These are phyloP conservation scores for Ceratocystis eucalypticola DNA, from an alignment of 2,329 filamentous ascomycete species.

Conservation along the genomic window DNA sequence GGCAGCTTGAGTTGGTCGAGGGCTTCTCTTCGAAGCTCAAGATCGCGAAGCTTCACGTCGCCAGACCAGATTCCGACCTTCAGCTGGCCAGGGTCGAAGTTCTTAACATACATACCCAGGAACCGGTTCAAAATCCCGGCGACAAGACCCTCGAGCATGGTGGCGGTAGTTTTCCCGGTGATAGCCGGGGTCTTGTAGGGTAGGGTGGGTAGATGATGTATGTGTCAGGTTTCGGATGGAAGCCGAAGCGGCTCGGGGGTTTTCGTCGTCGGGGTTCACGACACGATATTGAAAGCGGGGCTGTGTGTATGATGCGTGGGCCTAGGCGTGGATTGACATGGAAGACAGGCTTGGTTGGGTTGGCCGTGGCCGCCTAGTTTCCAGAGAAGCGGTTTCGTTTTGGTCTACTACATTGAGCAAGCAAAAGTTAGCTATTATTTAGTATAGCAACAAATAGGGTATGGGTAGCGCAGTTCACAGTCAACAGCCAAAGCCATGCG, in stretches of 20 bases:
- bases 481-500: too few relatives aligned
- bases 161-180: slow-evolving; percentile 1
- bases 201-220: not conserved
- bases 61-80: slow-evolving; percentile 99
- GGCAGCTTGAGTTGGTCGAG: slow-evolving; percentile 94
- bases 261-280: not conserved
- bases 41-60: slow-evolving; percentile 85
- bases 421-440: too few relatives aligned
- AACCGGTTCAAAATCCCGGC: slow-evolving; percentile 97
- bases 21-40: slow-evolving; percentile 86
- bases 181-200: not conserved
- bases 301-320: not conserved
- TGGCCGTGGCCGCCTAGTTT: too few relatives aligned
- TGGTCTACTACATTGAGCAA: too few relatives aligned
- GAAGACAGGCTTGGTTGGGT: not conserved
- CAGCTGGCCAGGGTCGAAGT: slow-evolving; percentile 94
- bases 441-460: too few relatives aligned
- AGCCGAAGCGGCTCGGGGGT: not conserved
- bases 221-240: not conserved
- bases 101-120: slow-evolving; percentile 99
- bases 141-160: slow-evolving; percentile 92
- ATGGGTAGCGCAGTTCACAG: too few relatives aligned
- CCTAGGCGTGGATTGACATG: not conserved
- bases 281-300: too few relatives aligned
- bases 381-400: too few relatives aligned